phyloP scores from a whole-genome alignment of 257 asterid species.

The Solanum sejunctum region DNA sequence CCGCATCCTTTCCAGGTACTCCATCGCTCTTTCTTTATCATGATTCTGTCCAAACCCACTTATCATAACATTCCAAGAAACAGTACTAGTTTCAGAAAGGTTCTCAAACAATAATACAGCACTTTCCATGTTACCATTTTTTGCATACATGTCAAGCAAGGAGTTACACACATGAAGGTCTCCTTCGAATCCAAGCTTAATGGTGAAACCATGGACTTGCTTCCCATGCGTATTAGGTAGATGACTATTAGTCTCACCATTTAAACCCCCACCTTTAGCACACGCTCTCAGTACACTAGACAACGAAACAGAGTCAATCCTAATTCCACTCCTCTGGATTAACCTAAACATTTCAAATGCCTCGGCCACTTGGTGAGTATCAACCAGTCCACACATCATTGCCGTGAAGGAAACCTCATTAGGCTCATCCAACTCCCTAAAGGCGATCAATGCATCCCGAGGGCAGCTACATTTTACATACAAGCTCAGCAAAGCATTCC shows the following conservation, averaged over 20 bases:
- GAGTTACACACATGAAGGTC: not conserved
- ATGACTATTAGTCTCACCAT: not conserved
- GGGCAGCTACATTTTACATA: constrained; percentile 1
- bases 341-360: constrained; percentile 2
- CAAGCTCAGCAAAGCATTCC: not conserved
- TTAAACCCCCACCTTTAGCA: not conserved
- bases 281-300: not conserved
- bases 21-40: not conserved
- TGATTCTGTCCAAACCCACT: not conserved
- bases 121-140: not conserved
- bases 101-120: not conserved
- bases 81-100: constrained; percentile 3
- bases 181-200: not conserved
- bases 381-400: not conserved
- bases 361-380: not conserved
- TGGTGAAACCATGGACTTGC: not conserved
- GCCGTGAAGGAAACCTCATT: not conserved
- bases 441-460: not conserved
- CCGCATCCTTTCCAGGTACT: not conserved
- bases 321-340: not conserved
- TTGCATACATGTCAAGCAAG: constrained; percentile 1
- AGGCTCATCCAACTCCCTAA: not conserved
- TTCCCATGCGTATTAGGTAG: not conserved
- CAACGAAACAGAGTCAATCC: not conserved
- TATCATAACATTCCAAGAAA: constrained; percentile 18